Percentiles rank a stretch among this genome's conserved stretches.
phyloP scores from a whole-genome alignment of 768 basidiomycete species.

The Hemileccinum impolitum region DNA sequence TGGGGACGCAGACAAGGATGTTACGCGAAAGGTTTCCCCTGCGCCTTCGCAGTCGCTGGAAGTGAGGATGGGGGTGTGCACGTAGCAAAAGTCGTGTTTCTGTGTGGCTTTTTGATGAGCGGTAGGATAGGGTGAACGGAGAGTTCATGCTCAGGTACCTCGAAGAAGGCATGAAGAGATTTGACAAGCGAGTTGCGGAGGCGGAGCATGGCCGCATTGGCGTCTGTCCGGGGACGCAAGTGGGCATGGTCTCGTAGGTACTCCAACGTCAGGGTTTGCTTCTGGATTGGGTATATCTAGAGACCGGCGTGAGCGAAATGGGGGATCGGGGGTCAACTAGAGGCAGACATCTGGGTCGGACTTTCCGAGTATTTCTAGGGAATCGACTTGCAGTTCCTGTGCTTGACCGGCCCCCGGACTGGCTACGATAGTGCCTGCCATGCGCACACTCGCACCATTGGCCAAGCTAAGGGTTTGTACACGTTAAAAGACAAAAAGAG shows the following conservation, averaged over 20 bases:
- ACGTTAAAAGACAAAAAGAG: not conserved
- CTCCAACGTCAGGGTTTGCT: slow-evolving; percentile 73
- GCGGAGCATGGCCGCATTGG: slow-evolving; percentile 71
- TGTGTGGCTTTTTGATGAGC: slow-evolving; percentile 33
- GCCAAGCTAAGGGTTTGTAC: slow-evolving; percentile 36
- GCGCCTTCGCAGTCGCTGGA: slow-evolving; percentile 94
- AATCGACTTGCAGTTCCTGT: slow-evolving; percentile 49
- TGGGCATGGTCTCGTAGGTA: slow-evolving; percentile 85
- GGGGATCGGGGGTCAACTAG: not conserved
- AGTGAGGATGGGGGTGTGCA: slow-evolving; percentile 86
- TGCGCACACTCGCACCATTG: slow-evolving; percentile 53
- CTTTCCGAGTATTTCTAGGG: slow-evolving; percentile 48
- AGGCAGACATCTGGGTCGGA: slow-evolving; percentile 54
- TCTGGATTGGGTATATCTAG: slow-evolving; percentile 89
- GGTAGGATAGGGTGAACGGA: slow-evolving; percentile 2
- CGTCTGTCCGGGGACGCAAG: slow-evolving; percentile 77
- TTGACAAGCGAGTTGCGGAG: slow-evolving; percentile 58
- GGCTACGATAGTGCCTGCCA: slow-evolving; percentile 43
- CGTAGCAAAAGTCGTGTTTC: slow-evolving; percentile 74
- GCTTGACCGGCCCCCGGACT: slow-evolving; percentile 51
- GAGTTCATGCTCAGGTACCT: slow-evolving; percentile 43
- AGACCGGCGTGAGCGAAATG: slow-evolving; percentile 4
- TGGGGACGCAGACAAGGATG: slow-evolving; percentile 28
- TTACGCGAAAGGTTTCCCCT: slow-evolving; percentile 84
- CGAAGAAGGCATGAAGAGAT: slow-evolving; percentile 64